Evolutionary conservation across 1,284 basidiomycete genomes (phyloP), one percentile per base, ranked within the genome.

Genomic region (Cutaneotrichosporon cavernicola): DNA sequence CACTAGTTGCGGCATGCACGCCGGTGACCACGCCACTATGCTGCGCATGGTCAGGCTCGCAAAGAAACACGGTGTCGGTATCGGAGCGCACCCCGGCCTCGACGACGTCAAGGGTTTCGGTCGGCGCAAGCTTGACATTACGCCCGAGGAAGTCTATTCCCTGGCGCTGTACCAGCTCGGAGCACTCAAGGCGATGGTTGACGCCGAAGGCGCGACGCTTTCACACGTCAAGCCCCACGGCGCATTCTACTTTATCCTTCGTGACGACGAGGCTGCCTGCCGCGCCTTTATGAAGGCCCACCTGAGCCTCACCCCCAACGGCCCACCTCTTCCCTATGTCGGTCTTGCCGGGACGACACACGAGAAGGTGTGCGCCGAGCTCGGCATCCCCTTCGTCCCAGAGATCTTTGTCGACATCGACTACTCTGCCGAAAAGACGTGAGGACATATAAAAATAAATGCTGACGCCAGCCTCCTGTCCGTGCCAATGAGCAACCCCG

Each of bases 1-100:
- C 16, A 70, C 69, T 11, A 80, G 79, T 61, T 79, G 77, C 61
- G 79, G 79, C 0, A 70, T 72, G 60, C 79, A 80, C 62, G 76
- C 73, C 4, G 72, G 73, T 6, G 76, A 78, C 64, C 75, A 72
- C n/a, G 69, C 74, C 16, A 74, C 74, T 8, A 80, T 80, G 75
- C 60, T 65, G 16, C 61, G 69, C 65, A 79, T 76, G n/a, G 73
- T 77, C 5, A 64, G 61, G 0, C 65, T 76, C 22, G 77, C 77
- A 4, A 75, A 73, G 65, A 58, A 72, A 65, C 62, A 75, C 64
- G 72, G 71, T 4, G 72, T 77, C 53, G 71, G 73, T 40, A 72
- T 80, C 21, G 79, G 79, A 34, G 78, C 77, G 7, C 75, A 65
- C 52, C 62, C 61, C 3, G 64, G 65, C 9, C 63, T 66, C 2